phyloP scores from a whole-genome alignment of 140 eudicot genomes.

The Oenanthe javanica region DNA sequence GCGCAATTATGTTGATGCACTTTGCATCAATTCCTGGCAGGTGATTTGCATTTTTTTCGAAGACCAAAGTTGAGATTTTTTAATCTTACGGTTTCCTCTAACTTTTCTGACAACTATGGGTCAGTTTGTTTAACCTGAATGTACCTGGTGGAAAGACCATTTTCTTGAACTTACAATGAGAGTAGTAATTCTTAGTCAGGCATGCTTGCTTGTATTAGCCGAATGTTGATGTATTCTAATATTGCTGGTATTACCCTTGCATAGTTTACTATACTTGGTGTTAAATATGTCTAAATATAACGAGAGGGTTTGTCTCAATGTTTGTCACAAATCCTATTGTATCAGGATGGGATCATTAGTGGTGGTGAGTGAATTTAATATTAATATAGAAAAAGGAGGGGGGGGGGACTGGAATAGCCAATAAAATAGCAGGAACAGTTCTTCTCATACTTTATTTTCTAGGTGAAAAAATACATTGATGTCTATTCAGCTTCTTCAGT shows the following conservation, averaged over 20 bases:
- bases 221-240: neutral
- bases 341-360: neutral
- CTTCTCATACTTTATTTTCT: conserved; percentile 23
- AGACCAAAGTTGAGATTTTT: neutral
- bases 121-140: neutral
- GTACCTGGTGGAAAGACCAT: neutral
- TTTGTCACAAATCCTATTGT: too few relatives aligned
- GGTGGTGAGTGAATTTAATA: neutral
- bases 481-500: conserved; percentile 84
- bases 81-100: neutral
- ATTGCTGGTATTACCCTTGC: neutral
- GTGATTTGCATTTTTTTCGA: conserved; percentile 25
- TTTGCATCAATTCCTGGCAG: conserved; percentile 98
- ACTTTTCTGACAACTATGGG: neutral
- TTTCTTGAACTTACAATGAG: neutral
- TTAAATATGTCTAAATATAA: neutral
- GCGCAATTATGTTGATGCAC: conserved; percentile 62
- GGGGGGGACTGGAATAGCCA: neutral
- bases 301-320: neutral
- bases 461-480: conserved; percentile 97
- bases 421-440: neutral
- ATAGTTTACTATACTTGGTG: neutral
- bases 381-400: too few relatives aligned
- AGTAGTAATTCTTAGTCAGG: neutral
- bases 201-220: neutral